Evolutionary conservation across 225 moss, liverwort and hornwort species (phyloP).

Genomic region (Marchantia paleacea): DNA sequence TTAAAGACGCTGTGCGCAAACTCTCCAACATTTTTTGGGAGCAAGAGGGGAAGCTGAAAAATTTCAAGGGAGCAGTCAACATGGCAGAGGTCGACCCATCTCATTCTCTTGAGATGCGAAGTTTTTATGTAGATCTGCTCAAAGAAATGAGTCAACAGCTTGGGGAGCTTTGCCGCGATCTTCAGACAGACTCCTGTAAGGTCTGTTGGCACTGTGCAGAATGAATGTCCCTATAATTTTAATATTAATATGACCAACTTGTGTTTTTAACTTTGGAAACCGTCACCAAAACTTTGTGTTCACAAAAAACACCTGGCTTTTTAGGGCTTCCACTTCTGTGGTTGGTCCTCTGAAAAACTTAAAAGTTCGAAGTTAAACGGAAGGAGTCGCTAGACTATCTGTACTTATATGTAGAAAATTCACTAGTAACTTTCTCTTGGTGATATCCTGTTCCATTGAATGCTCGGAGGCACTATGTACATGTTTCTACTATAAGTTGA

Average conservation of each 20-base stretch:
- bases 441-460: too few relatives aligned
- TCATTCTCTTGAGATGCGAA: conserved; percentile 24
- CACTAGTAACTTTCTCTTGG: too few relatives aligned
- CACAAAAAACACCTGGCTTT: too few relatives aligned
- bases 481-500: too few relatives aligned
- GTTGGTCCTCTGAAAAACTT: too few relatives aligned
- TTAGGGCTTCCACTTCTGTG: too few relatives aligned
- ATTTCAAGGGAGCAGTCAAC: conserved; percentile 18
- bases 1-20: conserved; percentile 35
- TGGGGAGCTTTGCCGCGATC: conserved; percentile 39
- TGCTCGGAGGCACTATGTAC: too few relatives aligned
- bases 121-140: conserved; percentile 37
- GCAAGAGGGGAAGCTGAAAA: conserved; percentile 30
- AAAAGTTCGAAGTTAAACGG: too few relatives aligned
- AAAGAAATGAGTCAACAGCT: conserved; percentile 55
- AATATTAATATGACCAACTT: background rate
- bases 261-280: background rate
- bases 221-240: background rate
- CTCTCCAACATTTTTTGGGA: conserved; percentile 43
- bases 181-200: conserved; percentile 34
- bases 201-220: conserved; percentile 17
- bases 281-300: too few relatives aligned
- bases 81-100: conserved; percentile 7
- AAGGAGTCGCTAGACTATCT: too few relatives aligned
- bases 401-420: too few relatives aligned